These are phyloP conservation scores for Austroboletus eburneus DNA, from an alignment of 768 basidiomycete species.

Conservation along the genomic window DNA sequence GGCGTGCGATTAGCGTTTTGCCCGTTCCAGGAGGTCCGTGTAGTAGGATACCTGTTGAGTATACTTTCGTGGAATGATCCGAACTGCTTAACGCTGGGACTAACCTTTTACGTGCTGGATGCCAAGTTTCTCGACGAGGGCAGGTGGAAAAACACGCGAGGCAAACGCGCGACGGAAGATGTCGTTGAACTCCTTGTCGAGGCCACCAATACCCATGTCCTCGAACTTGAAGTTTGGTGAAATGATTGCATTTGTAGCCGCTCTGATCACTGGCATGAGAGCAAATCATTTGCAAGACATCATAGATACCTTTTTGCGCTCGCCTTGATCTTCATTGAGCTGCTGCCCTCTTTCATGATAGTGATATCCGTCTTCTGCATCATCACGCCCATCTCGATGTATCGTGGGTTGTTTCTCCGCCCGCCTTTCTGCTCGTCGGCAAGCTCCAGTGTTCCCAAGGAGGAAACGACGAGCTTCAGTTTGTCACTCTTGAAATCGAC, in stretches of 20 bases:
- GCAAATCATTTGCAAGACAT: background rate
- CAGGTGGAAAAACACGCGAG: slow-evolving; percentile 96
- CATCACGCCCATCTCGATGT: slow-evolving; percentile 60
- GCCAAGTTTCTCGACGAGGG: slow-evolving; percentile 93
- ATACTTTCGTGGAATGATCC: background rate
- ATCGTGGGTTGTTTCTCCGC: slow-evolving; percentile 25
- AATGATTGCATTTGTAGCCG: slow-evolving; percentile 91
- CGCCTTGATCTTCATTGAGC: slow-evolving; percentile 85
- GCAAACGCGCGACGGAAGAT: slow-evolving; percentile 99
- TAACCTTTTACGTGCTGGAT: slow-evolving; percentile 97
- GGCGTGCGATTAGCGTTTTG: slow-evolving; percentile 95
- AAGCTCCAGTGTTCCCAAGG: slow-evolving; percentile 56
- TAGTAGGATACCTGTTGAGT: slow-evolving; percentile 73
- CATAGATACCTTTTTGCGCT: slow-evolving; percentile 76
- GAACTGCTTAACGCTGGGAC: slow-evolving; percentile 4
- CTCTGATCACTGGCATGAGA: slow-evolving; percentile 42
- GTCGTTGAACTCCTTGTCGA: slow-evolving; percentile 90
- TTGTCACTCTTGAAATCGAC: slow-evolving; percentile 90
- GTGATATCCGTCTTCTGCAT: slow-evolving; percentile 93
- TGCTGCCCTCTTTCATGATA: slow-evolving; percentile 78
- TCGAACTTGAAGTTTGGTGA: slow-evolving; percentile 99
- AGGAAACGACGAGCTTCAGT: slow-evolving; percentile 65
- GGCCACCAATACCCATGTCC: slow-evolving; percentile 99
- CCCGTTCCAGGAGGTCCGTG: slow-evolving; percentile 98
- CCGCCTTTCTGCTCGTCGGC: slow-evolving; percentile 55